Conservation (phyloP, 129 eudicot genomes). For the Kitagawia praeruptora region DNA sequence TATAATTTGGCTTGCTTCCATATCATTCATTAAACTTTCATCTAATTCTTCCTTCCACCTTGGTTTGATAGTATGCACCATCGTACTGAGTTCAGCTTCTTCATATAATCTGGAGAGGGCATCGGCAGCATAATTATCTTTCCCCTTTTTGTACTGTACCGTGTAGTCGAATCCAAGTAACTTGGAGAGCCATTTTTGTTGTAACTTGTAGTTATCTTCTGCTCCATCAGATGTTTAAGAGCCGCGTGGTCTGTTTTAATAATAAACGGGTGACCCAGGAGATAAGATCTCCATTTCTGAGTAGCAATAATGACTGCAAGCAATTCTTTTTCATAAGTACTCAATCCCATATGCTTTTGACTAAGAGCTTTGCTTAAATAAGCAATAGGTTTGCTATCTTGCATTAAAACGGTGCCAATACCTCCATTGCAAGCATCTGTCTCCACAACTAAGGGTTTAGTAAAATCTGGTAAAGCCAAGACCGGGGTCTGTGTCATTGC, state of each 20-base stretch:
- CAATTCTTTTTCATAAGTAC: conserved; percentile 5
- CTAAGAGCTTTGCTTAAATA: neutral
- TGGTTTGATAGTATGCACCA: no score
- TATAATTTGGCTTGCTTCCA: no score
- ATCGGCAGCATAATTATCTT: conserved; percentile 11
- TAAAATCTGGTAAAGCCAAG: neutral
- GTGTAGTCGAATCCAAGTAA: neutral
- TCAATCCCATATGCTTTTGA: neutral
- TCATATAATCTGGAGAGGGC: neutral
- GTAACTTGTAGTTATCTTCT: neutral
- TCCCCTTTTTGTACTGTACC: neutral
- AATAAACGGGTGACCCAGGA: neutral
- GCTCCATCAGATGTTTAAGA: conserved; percentile 7
- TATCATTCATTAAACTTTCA: no score
- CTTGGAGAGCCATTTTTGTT: conserved; percentile 10
- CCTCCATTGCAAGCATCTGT: no score
- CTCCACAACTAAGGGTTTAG: neutral
- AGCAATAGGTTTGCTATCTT: neutral
- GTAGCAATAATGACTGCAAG: conserved; percentile 5
- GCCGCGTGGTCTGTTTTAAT: conserved; percentile 1
- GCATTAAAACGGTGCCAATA: neutral
- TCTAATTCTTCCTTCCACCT: no score
- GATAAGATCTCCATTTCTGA: neutral
- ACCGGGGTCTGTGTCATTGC: neutral
- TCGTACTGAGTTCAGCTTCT: neutral